phyloP scores from a whole-genome alignment of 371 early-diverging fungal species.

The Mortierella sp. region DNA sequence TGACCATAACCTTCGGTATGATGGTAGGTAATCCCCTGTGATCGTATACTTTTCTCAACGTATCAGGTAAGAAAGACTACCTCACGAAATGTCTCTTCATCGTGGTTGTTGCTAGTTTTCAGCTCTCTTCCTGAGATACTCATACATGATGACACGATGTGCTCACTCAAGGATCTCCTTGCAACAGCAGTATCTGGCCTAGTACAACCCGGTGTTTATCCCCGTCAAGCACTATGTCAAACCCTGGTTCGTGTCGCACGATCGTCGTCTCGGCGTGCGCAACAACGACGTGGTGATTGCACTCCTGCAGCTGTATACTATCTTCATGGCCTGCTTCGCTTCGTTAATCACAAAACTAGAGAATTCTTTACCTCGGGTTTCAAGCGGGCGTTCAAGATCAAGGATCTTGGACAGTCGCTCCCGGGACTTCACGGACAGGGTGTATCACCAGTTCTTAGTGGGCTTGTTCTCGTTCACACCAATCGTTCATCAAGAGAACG shows the following conservation, averaged over 20 bases:
- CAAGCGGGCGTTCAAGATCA: slow-evolving; percentile 98
- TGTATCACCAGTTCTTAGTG: slow-evolving; percentile 99
- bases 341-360: slow-evolving; percentile 98
- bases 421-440: slow-evolving; percentile 99
- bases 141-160: slow-evolving; percentile 91
- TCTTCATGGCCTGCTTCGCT: slow-evolving; percentile 94
- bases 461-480: slow-evolving; percentile 92
- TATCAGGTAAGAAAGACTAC: no score
- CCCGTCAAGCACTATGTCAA: slow-evolving; percentile 64
- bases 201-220: slow-evolving; percentile 76
- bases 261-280: slow-evolving; percentile 55
- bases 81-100: no score
- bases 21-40: slow-evolving; percentile 72
- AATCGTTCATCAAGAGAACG: slow-evolving; percentile 82
- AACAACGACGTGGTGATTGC: slow-evolving; percentile 64
- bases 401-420: slow-evolving; percentile 98
- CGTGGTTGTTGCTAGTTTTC: slow-evolving; percentile 54
- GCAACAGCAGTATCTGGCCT: slow-evolving; percentile 64
- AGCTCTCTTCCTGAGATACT: slow-evolving; percentile 69
- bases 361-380: slow-evolving; percentile 99
- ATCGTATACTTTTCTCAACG: no score
- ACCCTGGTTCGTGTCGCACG: slow-evolving; percentile 56
- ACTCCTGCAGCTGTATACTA: slow-evolving; percentile 90
- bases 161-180: slow-evolving; percentile 81
- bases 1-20: slow-evolving; percentile 89